These are phyloP conservation scores for Ophiorrhiza pumila DNA, from an alignment of 257 asterid genomes.

Conservation along the genomic window DNA sequence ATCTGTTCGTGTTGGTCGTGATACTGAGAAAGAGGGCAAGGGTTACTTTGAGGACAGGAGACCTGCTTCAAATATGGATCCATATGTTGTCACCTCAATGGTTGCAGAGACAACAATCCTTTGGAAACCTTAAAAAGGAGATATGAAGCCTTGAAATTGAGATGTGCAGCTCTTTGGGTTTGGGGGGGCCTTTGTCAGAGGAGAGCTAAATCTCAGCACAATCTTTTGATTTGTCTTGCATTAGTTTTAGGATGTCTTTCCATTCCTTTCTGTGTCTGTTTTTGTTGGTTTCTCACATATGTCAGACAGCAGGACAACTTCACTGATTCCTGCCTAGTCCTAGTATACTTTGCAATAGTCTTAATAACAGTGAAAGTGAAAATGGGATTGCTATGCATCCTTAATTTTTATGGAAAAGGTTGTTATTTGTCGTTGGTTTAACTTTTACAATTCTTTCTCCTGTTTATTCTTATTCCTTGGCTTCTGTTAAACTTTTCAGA, in stretches of 20 bases:
- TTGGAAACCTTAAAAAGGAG: conserved; percentile 35
- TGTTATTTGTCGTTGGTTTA: neutral
- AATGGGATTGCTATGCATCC: neutral
- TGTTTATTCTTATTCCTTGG: neutral
- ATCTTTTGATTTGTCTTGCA: neutral
- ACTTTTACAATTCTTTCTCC: neutral
- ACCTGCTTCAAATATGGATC: conserved; percentile 98
- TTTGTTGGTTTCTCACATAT: neutral
- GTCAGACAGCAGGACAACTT: neutral
- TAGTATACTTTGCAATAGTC: neutral
- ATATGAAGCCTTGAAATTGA: neutral
- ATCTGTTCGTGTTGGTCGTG: conserved; percentile 86
- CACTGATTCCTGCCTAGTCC: neutral
- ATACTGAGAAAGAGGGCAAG: conserved; percentile 85
- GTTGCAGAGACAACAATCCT: conserved; percentile 87
- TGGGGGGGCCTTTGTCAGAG: conserved; percentile 15
- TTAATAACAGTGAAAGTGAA: neutral
- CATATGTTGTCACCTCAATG: conserved; percentile 84
- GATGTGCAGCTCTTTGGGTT: conserved; percentile 3
- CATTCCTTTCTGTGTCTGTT: neutral
- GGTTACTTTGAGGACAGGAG: conserved; percentile 95
- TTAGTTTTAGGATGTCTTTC: neutral
- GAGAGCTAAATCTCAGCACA: conserved; percentile 4
- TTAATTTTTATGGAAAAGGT: neutral
- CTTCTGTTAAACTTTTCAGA: neutral